phyloP scores from a whole-genome alignment of 768 basidiomycete genomes.

The Podaxis sp. region DNA sequence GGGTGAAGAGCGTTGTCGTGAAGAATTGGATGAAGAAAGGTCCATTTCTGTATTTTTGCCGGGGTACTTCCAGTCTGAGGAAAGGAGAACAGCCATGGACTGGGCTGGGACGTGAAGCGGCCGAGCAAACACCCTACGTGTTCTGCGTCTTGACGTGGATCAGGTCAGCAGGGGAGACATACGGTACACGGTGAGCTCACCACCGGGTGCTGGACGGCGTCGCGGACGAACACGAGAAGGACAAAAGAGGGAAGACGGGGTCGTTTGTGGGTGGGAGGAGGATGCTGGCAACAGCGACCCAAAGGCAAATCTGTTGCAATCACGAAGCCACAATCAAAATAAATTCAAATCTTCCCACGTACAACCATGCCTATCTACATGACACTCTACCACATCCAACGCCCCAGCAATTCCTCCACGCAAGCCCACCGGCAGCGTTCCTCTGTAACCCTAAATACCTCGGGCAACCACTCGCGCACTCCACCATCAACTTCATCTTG shows the following conservation, averaged over 20 bases:
- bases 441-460: slow-evolving; percentile 45
- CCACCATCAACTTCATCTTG: slow-evolving; percentile 18
- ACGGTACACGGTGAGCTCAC: slow-evolving; percentile 1
- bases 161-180: slow-evolving; percentile 3
- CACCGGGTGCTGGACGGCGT: slow-evolving; percentile 8
- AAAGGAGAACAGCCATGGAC: slow-evolving; percentile 80
- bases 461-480: slow-evolving; percentile 44
- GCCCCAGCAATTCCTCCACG: slow-evolving; percentile 34
- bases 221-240: slow-evolving; percentile 14
- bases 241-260: slow-evolving; percentile 3
- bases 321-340: slow-evolving; percentile 35
- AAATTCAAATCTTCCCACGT: slow-evolving; percentile 27
- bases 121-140: slow-evolving; percentile 13
- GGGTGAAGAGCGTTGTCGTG: slow-evolving; percentile 59
- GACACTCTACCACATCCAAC: background rate
- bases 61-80: slow-evolving; percentile 71
- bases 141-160: slow-evolving; percentile 10
- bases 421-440: slow-evolving; percentile 46
- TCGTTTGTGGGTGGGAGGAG: slow-evolving; percentile 16
- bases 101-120: slow-evolving; percentile 20
- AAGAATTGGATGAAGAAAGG: slow-evolving; percentile 36
- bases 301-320: slow-evolving; percentile 37
- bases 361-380: background rate
- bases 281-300: slow-evolving; percentile 34
- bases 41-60: slow-evolving; percentile 68